These are phyloP conservation scores for Fusarium secorum DNA, from an alignment of 2,329 filamentous ascomycete genomes.

Conservation along the genomic window DNA sequence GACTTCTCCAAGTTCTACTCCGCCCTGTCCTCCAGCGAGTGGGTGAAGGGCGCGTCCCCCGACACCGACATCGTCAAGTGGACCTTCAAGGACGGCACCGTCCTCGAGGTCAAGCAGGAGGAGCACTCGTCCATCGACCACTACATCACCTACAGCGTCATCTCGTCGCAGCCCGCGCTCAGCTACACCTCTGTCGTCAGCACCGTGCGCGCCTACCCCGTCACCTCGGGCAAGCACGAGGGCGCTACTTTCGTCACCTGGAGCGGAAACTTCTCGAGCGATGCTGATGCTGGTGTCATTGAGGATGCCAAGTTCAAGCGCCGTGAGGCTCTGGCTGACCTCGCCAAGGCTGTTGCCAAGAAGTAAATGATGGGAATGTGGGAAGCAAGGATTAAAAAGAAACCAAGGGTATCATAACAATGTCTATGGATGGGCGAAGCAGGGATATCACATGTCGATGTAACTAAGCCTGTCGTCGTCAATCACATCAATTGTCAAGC, in stretches of 20 bases:
- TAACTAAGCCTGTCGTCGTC: background rate
- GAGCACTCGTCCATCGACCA: conserved; percentile 79
- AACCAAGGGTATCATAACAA: background rate
- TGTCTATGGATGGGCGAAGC: background rate
- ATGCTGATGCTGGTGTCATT: conserved; percentile 75
- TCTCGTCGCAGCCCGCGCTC: conserved; percentile 70
- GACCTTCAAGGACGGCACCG: conserved; percentile 74
- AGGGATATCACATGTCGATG: background rate
- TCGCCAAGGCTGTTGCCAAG: conserved; percentile 59
- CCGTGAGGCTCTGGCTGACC: conserved; percentile 72
- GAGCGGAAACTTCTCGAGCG: conserved; percentile 74
- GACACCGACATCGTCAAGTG: conserved; percentile 74
- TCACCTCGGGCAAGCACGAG: conserved; percentile 72
- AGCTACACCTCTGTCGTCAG: conserved; percentile 72
- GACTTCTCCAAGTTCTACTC: conserved; percentile 74
- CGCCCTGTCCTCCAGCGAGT: conserved; percentile 66
- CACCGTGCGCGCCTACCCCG: conserved; percentile 69
- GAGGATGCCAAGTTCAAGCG: conserved; percentile 81
- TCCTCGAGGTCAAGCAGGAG: conserved; percentile 77
- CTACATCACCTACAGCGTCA: conserved; percentile 78
- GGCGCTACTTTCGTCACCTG: conserved; percentile 73
- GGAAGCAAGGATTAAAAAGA: background rate
- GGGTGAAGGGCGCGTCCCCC: conserved; percentile 67
- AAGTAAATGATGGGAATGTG: conserved; percentile 21
- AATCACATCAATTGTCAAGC: background rate